Evolutionary conservation across 2,329 filamentous ascomycete species (phyloP), one percentile per base, ranked within the genome.

Genomic region (Fonsecaea monophora): DNA sequence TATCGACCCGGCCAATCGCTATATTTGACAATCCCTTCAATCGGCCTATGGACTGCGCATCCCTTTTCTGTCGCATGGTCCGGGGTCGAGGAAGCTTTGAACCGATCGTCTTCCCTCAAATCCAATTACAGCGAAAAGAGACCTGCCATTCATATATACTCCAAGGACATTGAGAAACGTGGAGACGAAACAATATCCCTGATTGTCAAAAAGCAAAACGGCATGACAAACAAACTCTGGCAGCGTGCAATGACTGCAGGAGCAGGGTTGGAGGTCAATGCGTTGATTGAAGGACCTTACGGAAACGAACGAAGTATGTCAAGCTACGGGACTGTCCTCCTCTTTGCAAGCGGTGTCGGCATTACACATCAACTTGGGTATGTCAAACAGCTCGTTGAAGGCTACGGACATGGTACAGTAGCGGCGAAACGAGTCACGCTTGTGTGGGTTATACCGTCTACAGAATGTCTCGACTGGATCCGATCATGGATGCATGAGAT

Each of bases 361-460:
- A 98, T 99, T 79, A 97, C 94, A 0, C 94, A 98, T 78, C 93
- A 96, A 77, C 87, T 98, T 35, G 92, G 93, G 38, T 96, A 96
- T 77, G 86, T 97, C 8, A 89, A 89, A 63, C 90, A 95, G 60
- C 82, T 94, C 4, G 85, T 94, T 66, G 81, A 88, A 62, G 90
- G 90, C 3, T 90, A 86, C 77, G 87, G 87, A 62, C 82, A 87
- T 0, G 87, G 88, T 66, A 93, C 89, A 0, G 88, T 93, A 42
- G 93, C 94, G 4, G 92, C 92, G 3, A 89, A 93, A 60, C 88
- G 90, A 48, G 81, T 98, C 55, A 92, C 90, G 1, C 87, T 98
- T 7, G 87, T 97, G 67, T 98, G 95, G 95, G 90, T 97, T 75
- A 91, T 98, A 70, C 92, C 95, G 68, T 92, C 93, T 63, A 90